A percentile compares a stretch with the other conserved stretches of the same genome.
phyloP scores from a whole-genome alignment of 2,329 filamentous ascomycete genomes.

The Penicillium sp. region DNA sequence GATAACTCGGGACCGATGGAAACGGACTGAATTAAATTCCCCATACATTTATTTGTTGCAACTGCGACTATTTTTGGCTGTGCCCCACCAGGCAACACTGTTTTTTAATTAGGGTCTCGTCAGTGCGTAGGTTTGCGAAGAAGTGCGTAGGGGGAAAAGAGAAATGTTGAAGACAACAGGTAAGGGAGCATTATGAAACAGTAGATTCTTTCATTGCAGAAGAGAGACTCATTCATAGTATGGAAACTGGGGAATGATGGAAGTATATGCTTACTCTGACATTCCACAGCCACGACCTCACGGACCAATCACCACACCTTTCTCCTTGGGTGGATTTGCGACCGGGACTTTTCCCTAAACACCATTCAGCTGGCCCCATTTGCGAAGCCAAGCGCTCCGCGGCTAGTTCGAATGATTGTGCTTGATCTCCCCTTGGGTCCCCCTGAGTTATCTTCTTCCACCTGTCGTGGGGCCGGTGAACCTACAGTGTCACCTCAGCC shows the following conservation, averaged over 20 bases:
- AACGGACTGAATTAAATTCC: slow-evolving; percentile 32
- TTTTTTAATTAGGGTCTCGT: too few relatives aligned
- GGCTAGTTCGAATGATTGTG: too few relatives aligned
- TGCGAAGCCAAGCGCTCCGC: too few relatives aligned
- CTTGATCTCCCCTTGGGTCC: neutral
- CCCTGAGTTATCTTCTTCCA: neutral
- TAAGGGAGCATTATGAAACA: too few relatives aligned
- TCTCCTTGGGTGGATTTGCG: slow-evolving; percentile 15
- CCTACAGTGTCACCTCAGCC: slow-evolving; percentile 13
- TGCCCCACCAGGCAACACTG: slow-evolving; percentile 18
- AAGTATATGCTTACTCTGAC: neutral
- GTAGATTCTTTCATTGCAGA: too few relatives aligned
- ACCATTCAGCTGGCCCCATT: slow-evolving; percentile 4
- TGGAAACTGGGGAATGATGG: too few relatives aligned
- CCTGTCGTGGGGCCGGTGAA: slow-evolving; percentile 1
- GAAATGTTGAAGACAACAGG: too few relatives aligned
- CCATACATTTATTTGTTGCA: slow-evolving; percentile 6
- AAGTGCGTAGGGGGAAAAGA: too few relatives aligned
- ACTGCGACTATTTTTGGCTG: slow-evolving; percentile 20
- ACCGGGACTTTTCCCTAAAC: slow-evolving; percentile 13
- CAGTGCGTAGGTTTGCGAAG: too few relatives aligned
- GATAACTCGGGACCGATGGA: slow-evolving; percentile 40
- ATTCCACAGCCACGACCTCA: neutral
- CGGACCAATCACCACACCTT: slow-evolving; percentile 11
- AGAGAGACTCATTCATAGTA: too few relatives aligned